Evolutionary conservation across 2,329 filamentous ascomycete genomes (phyloP), one percentile per base, ranked within the genome.

Genomic region (Apiospora marii): DNA sequence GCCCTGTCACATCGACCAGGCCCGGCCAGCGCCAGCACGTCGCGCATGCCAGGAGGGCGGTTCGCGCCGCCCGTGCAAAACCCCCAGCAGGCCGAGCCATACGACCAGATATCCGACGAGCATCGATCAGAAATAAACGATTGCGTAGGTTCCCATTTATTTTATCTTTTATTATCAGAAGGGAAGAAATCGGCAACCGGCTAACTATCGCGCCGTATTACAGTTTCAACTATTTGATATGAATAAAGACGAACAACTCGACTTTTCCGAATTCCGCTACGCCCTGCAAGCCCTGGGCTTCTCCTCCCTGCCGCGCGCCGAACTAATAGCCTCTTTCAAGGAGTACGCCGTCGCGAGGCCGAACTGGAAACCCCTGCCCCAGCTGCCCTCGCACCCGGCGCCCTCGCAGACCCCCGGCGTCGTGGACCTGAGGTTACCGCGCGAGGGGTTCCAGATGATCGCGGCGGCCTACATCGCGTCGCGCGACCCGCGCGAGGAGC

Each of bases 191-290:
- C 30, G 4, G 19, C 58, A 4, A 19, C 22, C 67, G n/a, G 43
- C 61, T 68, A 30, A 51, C 34, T 4, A 19, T 30, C 68, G 34
- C 24, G 22, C 67, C 27, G 19, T 34, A 13, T 48, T 49, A 24
- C 76, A 97, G 93, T 98, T 98, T 84, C 92, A 92, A 74, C 91
- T 98, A 76, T 98, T 99, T 87, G 96, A 98, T 82, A 93, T 98
- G 80, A 96, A 98, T 87, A 96, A 97, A 82, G 95, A 98, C 85
- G 90, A 92, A 67, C 92, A 93, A 83, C 94, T 99, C 80, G 96
- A 98, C 86, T 98, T 98, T 87, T 96, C 98, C 85, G 96, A 99
- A 85, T 94, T 98, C 82, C 96, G 96, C 83, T 96, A 98, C 84
- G 95, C 96, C 74, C 92, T 98, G 79, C 96, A 97, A 82, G 96